Base-by-base conservation (phyloP, 2,329 filamentous ascomycete species). In the Pseudogymnoascus sp. region DNA sequence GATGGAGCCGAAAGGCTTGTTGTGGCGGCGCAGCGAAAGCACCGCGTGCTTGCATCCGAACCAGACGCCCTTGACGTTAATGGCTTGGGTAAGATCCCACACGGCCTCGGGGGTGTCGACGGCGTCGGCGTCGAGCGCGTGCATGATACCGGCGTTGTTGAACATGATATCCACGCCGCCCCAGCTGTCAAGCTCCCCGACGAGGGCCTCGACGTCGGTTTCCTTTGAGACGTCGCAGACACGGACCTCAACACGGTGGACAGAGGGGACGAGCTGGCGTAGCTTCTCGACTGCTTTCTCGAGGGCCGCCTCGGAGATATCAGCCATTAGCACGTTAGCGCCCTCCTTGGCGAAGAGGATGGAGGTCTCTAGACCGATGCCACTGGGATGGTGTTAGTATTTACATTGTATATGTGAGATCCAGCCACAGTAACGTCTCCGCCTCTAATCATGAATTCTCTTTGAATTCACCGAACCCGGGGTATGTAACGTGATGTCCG, bases 121-220 rank as follows among this genome's bases (percentile, higher is more conserved):
- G 17, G 88, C 87, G 72, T 86, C 81, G 3, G 77, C 80, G 67
- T 86, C 83, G 64, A 87, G 80, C 21, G 81, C 82, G 73, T 90
- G 88, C 87, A 91, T 91, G 69, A 91, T 91, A n/a, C 88, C 88
- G 15, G 88, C 88, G 69, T 91, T 91, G 79, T 91, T 91, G 82
- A 90, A 90, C 69, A 91, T 86, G 70, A 91, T 80, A 70, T 91
- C 88, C 0, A 88, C 75, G 38, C 88, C 88, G 66, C 88, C 88
- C 85, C 87, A 89, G 21, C 80, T 74, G 71, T 91, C 88, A 33
- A 88, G 76, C 15, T 81, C 77, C 60, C 83, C 82, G 28, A 91
- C 78, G 67, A 84, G 80, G n/a, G 82, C 81, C 68, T 85, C 76
- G 19, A 91, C 80, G 23, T 88, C 82, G 33, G 80, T 74, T 72